Evolutionary conservation across 1,284 basidiomycete genomes (phyloP).

Genomic region (Salmacisia buchloeana): DNA sequence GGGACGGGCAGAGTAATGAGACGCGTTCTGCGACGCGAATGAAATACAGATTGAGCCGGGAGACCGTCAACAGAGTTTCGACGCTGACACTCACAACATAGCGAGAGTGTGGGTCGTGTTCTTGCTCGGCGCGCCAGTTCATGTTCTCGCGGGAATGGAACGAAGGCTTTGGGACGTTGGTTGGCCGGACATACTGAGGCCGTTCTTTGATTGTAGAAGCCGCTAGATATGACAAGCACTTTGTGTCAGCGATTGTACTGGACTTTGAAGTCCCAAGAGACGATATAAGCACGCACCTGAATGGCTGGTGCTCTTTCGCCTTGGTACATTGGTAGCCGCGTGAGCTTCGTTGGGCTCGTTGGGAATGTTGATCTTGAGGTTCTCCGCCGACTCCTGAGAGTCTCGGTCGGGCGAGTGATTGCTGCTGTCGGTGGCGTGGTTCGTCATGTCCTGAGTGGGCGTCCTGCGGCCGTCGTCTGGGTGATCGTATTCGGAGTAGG

Average conservation of each 20-base stretch:
- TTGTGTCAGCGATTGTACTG: not conserved
- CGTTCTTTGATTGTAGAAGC: not conserved
- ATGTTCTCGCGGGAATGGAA: conserved; percentile 37
- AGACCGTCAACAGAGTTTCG: not conserved
- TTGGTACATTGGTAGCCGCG: conserved; percentile 18
- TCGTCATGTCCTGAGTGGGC: not conserved
- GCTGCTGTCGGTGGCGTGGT: not conserved
- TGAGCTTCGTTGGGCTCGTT: not conserved
- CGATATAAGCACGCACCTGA: not conserved
- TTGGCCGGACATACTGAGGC: not conserved
- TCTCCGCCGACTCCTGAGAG: too few species aligned
- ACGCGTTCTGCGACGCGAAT: conserved; percentile 21
- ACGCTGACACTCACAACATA: conserved; percentile 19
- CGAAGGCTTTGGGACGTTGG: conserved; percentile 13
- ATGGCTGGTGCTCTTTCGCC: conserved; percentile 19
- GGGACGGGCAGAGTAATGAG: conserved; percentile 39
- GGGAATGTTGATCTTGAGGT: conserved; percentile 13
- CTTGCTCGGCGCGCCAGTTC: conserved; percentile 20
- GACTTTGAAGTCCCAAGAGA: not conserved
- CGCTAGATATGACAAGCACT: not conserved
- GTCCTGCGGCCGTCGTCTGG: not conserved
- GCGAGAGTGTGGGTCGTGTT: conserved; percentile 26
- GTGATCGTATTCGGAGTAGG: not conserved
- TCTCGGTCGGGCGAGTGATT: not conserved
- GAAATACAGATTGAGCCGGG: not conserved